phyloP scores from a whole-genome alignment of 2,329 filamentous ascomycete species.

The Fusarium sp. region DNA sequence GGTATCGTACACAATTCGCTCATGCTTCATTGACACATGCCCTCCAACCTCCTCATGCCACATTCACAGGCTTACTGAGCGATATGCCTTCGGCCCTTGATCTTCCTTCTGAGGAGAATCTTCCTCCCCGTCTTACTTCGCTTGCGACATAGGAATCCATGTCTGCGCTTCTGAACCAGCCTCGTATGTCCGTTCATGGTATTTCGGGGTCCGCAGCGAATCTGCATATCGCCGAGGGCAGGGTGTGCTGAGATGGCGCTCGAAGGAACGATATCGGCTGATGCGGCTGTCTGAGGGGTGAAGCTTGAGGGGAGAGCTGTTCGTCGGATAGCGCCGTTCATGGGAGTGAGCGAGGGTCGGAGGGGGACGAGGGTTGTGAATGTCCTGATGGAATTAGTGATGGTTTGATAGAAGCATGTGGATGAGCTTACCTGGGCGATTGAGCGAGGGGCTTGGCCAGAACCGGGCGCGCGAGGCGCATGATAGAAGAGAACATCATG shows the following conservation, averaged over 20 bases:
- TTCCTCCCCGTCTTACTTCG: slow-evolving; percentile 63
- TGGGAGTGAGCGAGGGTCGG: slow-evolving; percentile 57
- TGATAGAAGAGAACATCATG: slow-evolving; percentile 44
- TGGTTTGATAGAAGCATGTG: neutral
- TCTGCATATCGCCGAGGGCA: slow-evolving; percentile 60
- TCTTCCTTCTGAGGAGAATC: slow-evolving; percentile 61
- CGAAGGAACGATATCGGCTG: slow-evolving; percentile 58
- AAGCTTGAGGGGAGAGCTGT: slow-evolving; percentile 45
- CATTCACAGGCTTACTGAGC: slow-evolving; percentile 28
- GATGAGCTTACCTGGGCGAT: slow-evolving; percentile 38
- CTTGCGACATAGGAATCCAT: slow-evolving; percentile 65
- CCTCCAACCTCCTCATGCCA: slow-evolving; percentile 5
- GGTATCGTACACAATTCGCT: slow-evolving; percentile 40
- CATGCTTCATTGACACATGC: slow-evolving; percentile 1
- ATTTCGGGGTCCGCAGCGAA: slow-evolving; percentile 68
- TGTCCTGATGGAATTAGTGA: slow-evolving; percentile 47
- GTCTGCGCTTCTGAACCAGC: slow-evolving; percentile 67
- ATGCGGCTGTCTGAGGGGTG: slow-evolving; percentile 42
- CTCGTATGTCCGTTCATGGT: slow-evolving; percentile 66
- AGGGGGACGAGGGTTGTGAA: slow-evolving; percentile 62
- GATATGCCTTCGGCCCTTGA: slow-evolving; percentile 61
- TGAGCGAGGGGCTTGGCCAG: slow-evolving; percentile 40
- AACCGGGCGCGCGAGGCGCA: slow-evolving; percentile 46
- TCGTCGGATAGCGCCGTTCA: slow-evolving; percentile 48
- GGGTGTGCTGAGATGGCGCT: slow-evolving; percentile 63